Conservation (phyloP, 208 protist species). For the Wallacemonas sp. region DNA sequence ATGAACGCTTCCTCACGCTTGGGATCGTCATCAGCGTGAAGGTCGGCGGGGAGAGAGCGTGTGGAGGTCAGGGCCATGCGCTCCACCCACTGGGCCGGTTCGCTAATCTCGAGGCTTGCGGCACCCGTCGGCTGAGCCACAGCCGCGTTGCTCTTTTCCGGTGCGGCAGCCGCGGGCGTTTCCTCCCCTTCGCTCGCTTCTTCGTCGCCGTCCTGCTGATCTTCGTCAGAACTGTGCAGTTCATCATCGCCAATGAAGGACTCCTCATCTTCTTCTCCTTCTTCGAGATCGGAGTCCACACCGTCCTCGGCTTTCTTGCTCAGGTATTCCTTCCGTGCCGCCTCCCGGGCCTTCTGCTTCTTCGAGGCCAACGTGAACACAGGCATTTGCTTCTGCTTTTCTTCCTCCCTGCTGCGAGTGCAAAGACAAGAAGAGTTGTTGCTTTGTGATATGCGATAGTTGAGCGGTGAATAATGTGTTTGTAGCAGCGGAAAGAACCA, state of each 20-base stretch:
- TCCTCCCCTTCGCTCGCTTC: constrained; percentile 8
- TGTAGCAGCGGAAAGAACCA: not conserved
- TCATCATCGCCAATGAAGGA: constrained; percentile 10
- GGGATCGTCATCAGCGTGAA: constrained; percentile 88
- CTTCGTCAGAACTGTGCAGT: constrained; percentile 9
- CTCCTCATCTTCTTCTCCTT: constrained; percentile 21
- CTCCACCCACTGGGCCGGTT: constrained; percentile 90
- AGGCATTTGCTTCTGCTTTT: too few relatives aligned
- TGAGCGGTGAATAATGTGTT: not conserved
- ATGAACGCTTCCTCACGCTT: constrained; percentile 93
- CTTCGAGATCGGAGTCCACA: not conserved
- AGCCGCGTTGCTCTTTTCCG: not conserved
- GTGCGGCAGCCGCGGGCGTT: not conserved
- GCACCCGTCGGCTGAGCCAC: constrained; percentile 6
- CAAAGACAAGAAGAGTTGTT: too few relatives aligned
- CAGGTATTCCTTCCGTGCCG: constrained; percentile 12
- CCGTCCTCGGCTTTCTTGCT: constrained; percentile 18
- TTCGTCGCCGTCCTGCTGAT: constrained; percentile 13
- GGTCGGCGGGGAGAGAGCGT: constrained; percentile 69
- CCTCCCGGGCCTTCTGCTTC: constrained; percentile 42
- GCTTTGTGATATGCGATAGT: not conserved
- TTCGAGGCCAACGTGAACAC: constrained; percentile 63
- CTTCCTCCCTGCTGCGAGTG: too few relatives aligned
- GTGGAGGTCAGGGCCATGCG: constrained; percentile 88
- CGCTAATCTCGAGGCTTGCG: constrained; percentile 72